A percentile compares a stretch with the other conserved stretches of the same genome.
Evolutionary conservation across 768 basidiomycete genomes (phyloP).

Genomic region (Phanerochaete sordida): DNA sequence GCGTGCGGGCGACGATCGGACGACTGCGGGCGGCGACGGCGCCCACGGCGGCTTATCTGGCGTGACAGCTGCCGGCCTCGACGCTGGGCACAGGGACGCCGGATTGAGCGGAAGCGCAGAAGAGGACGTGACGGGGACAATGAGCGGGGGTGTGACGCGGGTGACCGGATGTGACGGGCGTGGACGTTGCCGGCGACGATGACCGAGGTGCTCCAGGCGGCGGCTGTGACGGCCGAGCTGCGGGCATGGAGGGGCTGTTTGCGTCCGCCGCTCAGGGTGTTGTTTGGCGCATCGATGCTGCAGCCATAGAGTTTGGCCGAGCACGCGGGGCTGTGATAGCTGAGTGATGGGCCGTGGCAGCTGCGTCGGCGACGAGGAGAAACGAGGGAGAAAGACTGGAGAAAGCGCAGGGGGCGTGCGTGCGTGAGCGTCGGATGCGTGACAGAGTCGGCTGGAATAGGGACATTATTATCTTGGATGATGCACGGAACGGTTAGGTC

Average conservation of each 20-base stretch:
- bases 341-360: background rate
- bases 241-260: slow-evolving; percentile 4
- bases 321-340: slow-evolving; percentile 3
- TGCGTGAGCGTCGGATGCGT: slow-evolving; percentile 11
- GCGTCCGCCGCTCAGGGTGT: background rate
- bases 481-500: slow-evolving; percentile 22
- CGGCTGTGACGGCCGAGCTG: slow-evolving; percentile 1
- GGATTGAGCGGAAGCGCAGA: background rate
- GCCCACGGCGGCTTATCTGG: background rate
- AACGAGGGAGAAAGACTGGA: slow-evolving; percentile 7
- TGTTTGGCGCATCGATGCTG: slow-evolving; percentile 1
- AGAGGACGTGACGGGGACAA: slow-evolving; percentile 12
- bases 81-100: background rate
- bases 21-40: background rate
- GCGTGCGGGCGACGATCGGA: too few relatives aligned
- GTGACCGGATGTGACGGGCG: slow-evolving; percentile 11
- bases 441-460: slow-evolving; percentile 16
- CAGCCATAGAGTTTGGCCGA: slow-evolving; percentile 3
- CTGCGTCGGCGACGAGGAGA: slow-evolving; percentile 1
- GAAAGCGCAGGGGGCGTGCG: slow-evolving; percentile 7
- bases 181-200: slow-evolving; percentile 18
- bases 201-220: slow-evolving; percentile 8
- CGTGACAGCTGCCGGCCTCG: background rate
- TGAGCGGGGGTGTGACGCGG: slow-evolving; percentile 15
- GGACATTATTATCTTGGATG: slow-evolving; percentile 17